Conservation (phyloP, 75 land plant species). For the Ceratopteris richardii region DNA sequence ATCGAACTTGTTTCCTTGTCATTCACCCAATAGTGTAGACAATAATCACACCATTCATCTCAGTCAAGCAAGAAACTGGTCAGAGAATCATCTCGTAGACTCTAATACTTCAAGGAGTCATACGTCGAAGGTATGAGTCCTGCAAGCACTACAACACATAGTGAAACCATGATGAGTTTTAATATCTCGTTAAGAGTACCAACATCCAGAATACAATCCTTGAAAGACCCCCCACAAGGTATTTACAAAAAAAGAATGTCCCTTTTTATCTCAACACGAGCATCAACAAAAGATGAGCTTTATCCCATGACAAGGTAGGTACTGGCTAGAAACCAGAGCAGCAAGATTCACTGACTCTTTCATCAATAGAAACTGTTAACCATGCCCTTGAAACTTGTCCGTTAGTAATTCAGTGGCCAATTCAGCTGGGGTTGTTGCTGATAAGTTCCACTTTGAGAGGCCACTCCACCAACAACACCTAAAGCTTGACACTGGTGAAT, state of each 20-base stretch:
- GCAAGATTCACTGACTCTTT: neutral
- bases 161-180: too few species aligned
- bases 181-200: too few species aligned
- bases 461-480: slow-evolving; percentile 56
- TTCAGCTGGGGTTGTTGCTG: slow-evolving; percentile 61
- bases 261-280: neutral
- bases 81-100: too few species aligned
- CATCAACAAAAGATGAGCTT: neutral
- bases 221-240: too few species aligned
- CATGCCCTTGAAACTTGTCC: neutral
- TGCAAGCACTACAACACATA: too few species aligned
- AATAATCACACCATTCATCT: too few species aligned
- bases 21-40: too few species aligned
- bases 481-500: slow-evolving; percentile 77
- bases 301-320: neutral
- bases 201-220: too few species aligned
- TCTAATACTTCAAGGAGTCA: too few species aligned
- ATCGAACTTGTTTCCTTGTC: too few species aligned
- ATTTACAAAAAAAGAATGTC: neutral
- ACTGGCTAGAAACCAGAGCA: neutral
- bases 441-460: slow-evolving; percentile 49
- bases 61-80: too few species aligned
- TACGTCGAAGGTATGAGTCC: too few species aligned
- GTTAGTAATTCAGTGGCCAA: slow-evolving; percentile 50
- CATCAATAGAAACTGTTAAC: neutral